Percentiles rank a stretch among this genome's conserved stretches.
These are phyloP conservation scores for Daedaleopsis nitida DNA, from an alignment of 768 basidiomycete species.

Conservation along the genomic window DNA sequence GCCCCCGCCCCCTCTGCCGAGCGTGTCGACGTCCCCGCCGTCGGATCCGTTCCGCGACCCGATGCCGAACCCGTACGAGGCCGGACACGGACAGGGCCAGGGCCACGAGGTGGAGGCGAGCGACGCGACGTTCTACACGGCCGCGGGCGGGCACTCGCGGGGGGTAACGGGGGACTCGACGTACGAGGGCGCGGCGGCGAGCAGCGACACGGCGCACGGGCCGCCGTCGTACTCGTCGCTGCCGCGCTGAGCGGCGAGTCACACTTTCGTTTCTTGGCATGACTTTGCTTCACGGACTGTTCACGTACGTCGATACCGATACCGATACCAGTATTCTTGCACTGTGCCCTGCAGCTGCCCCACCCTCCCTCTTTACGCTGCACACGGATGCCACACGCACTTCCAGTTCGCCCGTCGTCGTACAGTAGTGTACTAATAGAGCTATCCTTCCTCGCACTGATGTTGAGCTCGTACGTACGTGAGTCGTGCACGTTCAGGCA, in stretches of 20 bases:
- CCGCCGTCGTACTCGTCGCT: slow-evolving; percentile 6
- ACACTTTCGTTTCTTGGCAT: no score
- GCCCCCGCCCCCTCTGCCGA: slow-evolving; percentile 4
- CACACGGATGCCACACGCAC: neutral
- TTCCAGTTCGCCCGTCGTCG: neutral
- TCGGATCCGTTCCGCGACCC: slow-evolving; percentile 18
- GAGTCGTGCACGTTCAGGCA: neutral
- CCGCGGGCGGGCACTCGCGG: slow-evolving; percentile 6
- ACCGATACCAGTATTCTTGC: neutral
- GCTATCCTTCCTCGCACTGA: neutral
- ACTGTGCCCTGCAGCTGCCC: neutral
- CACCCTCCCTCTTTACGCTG: neutral
- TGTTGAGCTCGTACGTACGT: neutral
- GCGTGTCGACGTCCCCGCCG: neutral
- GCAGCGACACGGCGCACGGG: no score
- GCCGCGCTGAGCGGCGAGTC: neutral
- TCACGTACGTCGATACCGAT: neutral
- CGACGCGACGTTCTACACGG: slow-evolving; percentile 22
- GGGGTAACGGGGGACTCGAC: slow-evolving; percentile 1
- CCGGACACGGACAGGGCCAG: no score
- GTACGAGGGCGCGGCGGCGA: neutral
- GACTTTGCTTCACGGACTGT: neutral
- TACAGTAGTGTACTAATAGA: slow-evolving; percentile 4
- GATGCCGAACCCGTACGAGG: slow-evolving; percentile 20
- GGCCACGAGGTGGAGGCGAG: slow-evolving; percentile 16